phyloP scores from a whole-genome alignment of 2,329 filamentous ascomycete genomes.

The Pestalotiopsis sp. region DNA sequence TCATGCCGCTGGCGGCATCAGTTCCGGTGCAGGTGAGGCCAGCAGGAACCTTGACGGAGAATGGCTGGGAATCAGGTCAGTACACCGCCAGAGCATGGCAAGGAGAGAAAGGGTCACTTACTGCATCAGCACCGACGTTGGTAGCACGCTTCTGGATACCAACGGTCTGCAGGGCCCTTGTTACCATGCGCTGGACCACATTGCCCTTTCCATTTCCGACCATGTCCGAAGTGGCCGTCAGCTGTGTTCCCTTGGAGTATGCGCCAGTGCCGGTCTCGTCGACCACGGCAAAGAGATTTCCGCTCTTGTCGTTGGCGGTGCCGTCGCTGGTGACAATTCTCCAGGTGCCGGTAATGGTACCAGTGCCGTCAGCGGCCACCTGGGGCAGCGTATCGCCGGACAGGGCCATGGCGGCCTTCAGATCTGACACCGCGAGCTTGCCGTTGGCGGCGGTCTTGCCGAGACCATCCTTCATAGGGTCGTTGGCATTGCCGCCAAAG shows the following conservation, averaged over 20 bases:
- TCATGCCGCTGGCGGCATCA: slow-evolving; percentile 10
- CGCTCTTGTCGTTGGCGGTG: slow-evolving; percentile 14
- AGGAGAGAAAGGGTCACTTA: not conserved
- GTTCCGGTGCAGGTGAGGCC: slow-evolving; percentile 21
- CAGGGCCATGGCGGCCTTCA: slow-evolving; percentile 18
- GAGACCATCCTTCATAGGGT: slow-evolving; percentile 19
- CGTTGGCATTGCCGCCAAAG: slow-evolving; percentile 17
- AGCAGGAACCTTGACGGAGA: slow-evolving; percentile 21
- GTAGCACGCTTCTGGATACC: slow-evolving; percentile 19
- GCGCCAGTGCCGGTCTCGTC: slow-evolving; percentile 22
- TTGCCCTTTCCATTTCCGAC: slow-evolving; percentile 19
- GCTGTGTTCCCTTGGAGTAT: slow-evolving; percentile 19
- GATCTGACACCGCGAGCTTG: slow-evolving; percentile 16
- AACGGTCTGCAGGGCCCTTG: slow-evolving; percentile 18
- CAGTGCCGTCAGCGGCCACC: slow-evolving; percentile 17
- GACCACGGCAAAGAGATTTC: slow-evolving; percentile 21
- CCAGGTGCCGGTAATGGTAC: slow-evolving; percentile 22
- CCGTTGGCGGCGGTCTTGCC: slow-evolving; percentile 24
- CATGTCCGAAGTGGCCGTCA: slow-evolving; percentile 19
- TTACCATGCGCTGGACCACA: slow-evolving; percentile 16
- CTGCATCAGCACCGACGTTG: slow-evolving; percentile 22
- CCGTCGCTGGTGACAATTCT: slow-evolving; percentile 25
- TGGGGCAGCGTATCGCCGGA: slow-evolving; percentile 24
- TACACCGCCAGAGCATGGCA: not conserved
- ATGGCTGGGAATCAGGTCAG: slow-evolving; percentile 3